Evolutionary conservation across 169 alveolate species (phyloP).

Genomic region (Plasmodium yoelii): DNA sequence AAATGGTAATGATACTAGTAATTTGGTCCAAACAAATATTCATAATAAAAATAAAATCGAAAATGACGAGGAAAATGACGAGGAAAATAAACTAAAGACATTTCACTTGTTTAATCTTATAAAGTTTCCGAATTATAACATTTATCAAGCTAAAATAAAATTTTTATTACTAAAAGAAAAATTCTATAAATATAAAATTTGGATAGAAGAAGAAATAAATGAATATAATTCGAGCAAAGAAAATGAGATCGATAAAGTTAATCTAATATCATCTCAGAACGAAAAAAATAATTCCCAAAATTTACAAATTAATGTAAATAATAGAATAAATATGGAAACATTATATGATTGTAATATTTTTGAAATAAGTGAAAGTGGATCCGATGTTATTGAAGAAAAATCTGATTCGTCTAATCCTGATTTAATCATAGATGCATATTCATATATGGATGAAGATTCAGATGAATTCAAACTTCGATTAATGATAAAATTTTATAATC

Average conservation of each 20-base stretch:
- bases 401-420: too few relatives aligned
- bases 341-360: too few relatives aligned
- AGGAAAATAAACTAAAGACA: not conserved
- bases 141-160: constrained; percentile 40
- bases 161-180: constrained; percentile 50
- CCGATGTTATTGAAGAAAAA: too few relatives aligned
- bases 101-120: constrained; percentile 36
- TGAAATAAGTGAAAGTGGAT: too few relatives aligned
- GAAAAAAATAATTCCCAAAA: too few relatives aligned
- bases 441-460: constrained; percentile 17
- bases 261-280: not conserved
- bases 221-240: not conserved
- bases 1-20: too few relatives aligned
- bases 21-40: too few relatives aligned
- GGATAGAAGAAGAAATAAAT: constrained; percentile 31
- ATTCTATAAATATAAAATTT: constrained; percentile 30
- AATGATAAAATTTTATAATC: constrained; percentile 29
- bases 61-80: too few relatives aligned
- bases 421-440: too few relatives aligned
- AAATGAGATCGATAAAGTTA: not conserved
- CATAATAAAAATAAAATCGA: too few relatives aligned
- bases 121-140: constrained; percentile 34
- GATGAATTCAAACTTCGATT: constrained; percentile 37
- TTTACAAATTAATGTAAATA: too few relatives aligned
- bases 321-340: too few relatives aligned